Base-by-base conservation (phyloP, 2,329 filamentous ascomycete species). In the Metarhizium album region DNA sequence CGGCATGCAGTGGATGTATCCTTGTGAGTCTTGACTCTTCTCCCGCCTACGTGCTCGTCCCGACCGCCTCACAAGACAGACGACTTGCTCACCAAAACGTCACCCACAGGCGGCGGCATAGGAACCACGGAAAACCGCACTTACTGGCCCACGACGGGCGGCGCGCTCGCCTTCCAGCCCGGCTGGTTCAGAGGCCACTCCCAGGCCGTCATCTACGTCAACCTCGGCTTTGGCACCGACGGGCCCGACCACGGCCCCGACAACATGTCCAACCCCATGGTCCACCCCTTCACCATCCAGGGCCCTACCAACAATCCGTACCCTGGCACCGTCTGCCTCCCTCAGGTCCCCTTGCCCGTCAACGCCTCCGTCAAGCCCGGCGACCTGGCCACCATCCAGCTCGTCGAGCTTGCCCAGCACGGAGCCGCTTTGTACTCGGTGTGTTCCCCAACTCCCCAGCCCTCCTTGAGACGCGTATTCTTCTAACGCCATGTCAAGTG, bases 1-100 rank as follows among this genome's bases (percentile, higher is more conserved):
- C 58, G 90, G 90, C 70, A 91, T 93, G 87, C 86, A 95, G 72
- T 96, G 90, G 90, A 82, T 84, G 66, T 95, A 95, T 73, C 90
- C 90, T 68, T 96, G 90, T 95, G 74, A 71, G 87, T 49, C n/a
- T 18, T n/a, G n/a, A n/a, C n/a, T n/a, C n/a, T n/a, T n/a, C n/a
- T n/a, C n/a, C n/a, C n/a, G n/a, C n/a, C n/a, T n/a, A n/a, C n/a
- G n/a, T n/a, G n/a, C n/a, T n/a, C n/a, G n/a, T n/a, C n/a, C n/a
- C n/a, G n/a, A n/a, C n/a, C n/a, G n/a, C n/a, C n/a, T n/a, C n/a
- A 37, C 2, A 29, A 18, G 18, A 47, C 20, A 33, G 27, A 27
- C n/a, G 20, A 22, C 14, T 24, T n/a, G n/a, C n/a, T n/a, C n/a
- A 29, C 46, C 40, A 7, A 48, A 16, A 20, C 7, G n/a, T n/a